A percentile compares a stretch with the other conserved stretches of the same genome.
phyloP scores from a whole-genome alignment of 1,139 yeast species.

The Blastobotrys indianensis region DNA sequence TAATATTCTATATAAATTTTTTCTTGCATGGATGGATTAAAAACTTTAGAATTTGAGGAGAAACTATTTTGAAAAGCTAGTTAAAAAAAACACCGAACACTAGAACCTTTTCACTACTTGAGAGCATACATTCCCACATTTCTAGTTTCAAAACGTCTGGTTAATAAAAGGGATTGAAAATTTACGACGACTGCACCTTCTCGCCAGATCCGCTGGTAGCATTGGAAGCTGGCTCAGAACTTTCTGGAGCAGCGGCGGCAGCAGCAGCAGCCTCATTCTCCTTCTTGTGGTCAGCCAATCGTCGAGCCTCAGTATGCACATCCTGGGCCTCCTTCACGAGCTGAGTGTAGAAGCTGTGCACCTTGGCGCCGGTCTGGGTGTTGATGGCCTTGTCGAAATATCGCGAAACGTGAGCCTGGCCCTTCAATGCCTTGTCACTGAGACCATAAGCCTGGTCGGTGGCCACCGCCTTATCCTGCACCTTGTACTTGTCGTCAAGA shows the following conservation, averaged over 20 bases:
- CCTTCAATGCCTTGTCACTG: slow-evolving; percentile 32
- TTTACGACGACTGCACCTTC: background rate
- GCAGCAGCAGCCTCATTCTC: slow-evolving; percentile 10
- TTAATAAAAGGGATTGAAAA: background rate
- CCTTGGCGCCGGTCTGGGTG: slow-evolving; percentile 44
- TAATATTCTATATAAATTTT: too few species aligned
- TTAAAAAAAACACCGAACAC: too few species aligned
- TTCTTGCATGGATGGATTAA: too few species aligned
- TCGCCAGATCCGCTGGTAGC: background rate
- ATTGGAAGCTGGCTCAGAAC: background rate
- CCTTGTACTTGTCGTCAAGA: slow-evolving; percentile 56
- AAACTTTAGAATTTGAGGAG: too few species aligned
- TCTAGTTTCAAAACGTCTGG: background rate
- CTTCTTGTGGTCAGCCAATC: slow-evolving; percentile 58
- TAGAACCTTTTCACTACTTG: too few species aligned
- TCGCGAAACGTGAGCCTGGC: slow-evolving; percentile 37
- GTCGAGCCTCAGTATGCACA: slow-evolving; percentile 67
- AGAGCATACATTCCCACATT: too few species aligned
- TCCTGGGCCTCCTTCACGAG: slow-evolving; percentile 53
- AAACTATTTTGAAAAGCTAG: too few species aligned
- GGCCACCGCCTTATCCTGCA: slow-evolving; percentile 46
- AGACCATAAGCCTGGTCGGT: slow-evolving; percentile 40
- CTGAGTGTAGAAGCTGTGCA: slow-evolving; percentile 47
- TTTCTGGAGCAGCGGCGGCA: background rate
- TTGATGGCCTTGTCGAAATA: slow-evolving; percentile 47